phyloP scores from a whole-genome alignment of 306 rosid species.

The Carpinus viminea region DNA sequence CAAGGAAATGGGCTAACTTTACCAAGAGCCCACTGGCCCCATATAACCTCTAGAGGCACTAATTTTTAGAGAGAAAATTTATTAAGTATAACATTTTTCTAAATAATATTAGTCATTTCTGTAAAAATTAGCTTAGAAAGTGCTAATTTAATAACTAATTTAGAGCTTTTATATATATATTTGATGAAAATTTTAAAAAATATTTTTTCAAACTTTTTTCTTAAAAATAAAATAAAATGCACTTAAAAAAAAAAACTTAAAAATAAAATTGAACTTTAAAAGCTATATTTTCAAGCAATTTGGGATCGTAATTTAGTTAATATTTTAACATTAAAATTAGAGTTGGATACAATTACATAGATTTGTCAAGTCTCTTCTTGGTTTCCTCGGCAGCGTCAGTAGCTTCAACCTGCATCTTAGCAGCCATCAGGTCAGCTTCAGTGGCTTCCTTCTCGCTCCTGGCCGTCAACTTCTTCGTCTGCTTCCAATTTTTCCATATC shows the following conservation, averaged over 20 bases:
- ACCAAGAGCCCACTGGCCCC: background rate
- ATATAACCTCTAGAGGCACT: background rate
- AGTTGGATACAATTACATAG: background rate
- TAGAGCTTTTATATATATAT: no score
- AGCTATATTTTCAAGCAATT: no score
- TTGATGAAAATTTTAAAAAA: no score
- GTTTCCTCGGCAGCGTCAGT: conserved; percentile 40
- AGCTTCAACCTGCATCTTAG: conserved; percentile 54
- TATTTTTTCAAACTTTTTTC: no score
- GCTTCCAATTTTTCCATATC: background rate
- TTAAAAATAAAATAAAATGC: no score
- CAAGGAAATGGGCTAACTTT: background rate
- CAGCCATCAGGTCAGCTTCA: conserved; percentile 33
- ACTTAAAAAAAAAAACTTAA: no score
- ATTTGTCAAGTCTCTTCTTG: conserved; percentile 35
- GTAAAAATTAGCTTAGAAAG: no score
- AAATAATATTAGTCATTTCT: no score
- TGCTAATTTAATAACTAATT: no score
- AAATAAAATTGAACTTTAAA: no score
- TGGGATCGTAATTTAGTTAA: no score
- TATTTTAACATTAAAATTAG: background rate
- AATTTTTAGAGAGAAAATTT: background rate
- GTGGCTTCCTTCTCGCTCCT: conserved; percentile 45
- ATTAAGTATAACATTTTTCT: no score
- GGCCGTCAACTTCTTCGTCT: conserved; percentile 42